phyloP scores from a whole-genome alignment of 257 asterid genomes.

The Lantana camara region DNA sequence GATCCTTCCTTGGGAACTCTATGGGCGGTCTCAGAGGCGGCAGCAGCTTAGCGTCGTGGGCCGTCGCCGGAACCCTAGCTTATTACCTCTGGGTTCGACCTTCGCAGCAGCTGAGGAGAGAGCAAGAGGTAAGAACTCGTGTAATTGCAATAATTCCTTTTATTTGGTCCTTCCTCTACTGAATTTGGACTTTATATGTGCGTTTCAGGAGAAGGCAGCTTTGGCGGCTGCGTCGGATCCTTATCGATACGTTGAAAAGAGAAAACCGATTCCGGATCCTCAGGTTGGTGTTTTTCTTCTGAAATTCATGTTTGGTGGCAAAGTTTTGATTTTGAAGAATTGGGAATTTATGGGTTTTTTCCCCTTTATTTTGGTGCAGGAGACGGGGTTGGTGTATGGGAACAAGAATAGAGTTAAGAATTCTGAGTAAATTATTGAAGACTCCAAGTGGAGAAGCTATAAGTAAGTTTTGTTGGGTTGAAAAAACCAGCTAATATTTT shows the following conservation, averaged over 20 bases:
- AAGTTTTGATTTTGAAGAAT: conserved; percentile 20
- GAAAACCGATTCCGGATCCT: conserved; percentile 85
- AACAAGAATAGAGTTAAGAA: conserved; percentile 47
- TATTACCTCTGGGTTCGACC: conserved; percentile 92
- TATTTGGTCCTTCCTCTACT: neutral
- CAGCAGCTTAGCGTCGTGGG: conserved; percentile 87
- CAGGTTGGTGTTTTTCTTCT: conserved; percentile 49
- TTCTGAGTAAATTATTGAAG: conserved; percentile 38
- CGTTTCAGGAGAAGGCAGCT: conserved; percentile 70
- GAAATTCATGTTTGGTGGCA: neutral
- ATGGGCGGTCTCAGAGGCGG: conserved; percentile 91
- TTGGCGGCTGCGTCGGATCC: conserved; percentile 68
- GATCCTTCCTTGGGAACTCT: conserved; percentile 77
- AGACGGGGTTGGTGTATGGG: conserved; percentile 77
- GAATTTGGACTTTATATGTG: neutral
- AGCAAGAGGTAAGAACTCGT: conserved; percentile 59
- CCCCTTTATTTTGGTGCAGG: conserved; percentile 40
- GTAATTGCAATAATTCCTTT: neutral
- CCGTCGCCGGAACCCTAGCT: conserved; percentile 96
- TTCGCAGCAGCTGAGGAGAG: conserved; percentile 76
- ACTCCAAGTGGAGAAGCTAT: conserved; percentile 3
- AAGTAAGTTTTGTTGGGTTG: conserved; percentile 48
- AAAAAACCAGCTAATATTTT: conserved; percentile 30
- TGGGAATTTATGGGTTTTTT: conserved; percentile 11
- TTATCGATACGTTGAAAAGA: conserved; percentile 73